phyloP scores from a whole-genome alignment of 2,329 filamentous ascomycete species.

The Geosmithia morbida region DNA sequence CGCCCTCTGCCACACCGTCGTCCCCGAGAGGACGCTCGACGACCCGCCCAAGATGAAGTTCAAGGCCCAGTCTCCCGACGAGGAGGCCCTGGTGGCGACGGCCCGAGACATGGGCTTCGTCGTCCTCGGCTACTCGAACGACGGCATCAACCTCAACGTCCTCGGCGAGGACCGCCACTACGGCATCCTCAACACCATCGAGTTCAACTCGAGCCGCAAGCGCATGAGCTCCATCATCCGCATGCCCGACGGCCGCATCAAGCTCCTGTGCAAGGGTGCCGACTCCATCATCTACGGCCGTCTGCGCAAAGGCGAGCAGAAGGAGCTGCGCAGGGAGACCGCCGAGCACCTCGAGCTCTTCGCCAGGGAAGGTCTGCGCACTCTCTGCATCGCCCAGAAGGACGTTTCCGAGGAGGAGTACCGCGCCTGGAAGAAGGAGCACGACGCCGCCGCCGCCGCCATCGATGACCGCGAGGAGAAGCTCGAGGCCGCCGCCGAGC shows the following conservation, averaged over 20 bases:
- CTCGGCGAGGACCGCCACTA: conserved; percentile 78
- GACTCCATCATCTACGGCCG: conserved; percentile 96
- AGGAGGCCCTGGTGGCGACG: conserved; percentile 85
- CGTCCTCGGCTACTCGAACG: conserved; percentile 61
- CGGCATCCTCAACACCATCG: conserved; percentile 81
- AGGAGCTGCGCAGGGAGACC: conserved; percentile 66
- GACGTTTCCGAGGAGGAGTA: conserved; percentile 76
- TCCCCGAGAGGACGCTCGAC: conserved; percentile 79
- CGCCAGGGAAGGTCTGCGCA: conserved; percentile 85
- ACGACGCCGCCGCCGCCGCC: conserved; percentile 75
- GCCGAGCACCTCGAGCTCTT: conserved; percentile 96
- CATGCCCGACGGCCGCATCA: conserved; percentile 82
- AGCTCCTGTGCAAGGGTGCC: conserved; percentile 93
- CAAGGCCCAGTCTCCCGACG: conserved; percentile 94
- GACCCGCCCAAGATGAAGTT: conserved; percentile 85
- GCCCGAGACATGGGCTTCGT: conserved; percentile 93
- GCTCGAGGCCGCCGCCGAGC: conserved; percentile 75
- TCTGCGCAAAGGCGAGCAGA: conserved; percentile 71
- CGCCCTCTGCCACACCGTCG: conserved; percentile 92
- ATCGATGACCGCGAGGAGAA: conserved; percentile 84
- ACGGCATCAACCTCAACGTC: conserved; percentile 75
- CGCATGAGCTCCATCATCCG: conserved; percentile 94
- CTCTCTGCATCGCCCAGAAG: conserved; percentile 81
- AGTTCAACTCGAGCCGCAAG: conserved; percentile 95
- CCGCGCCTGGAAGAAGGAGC: conserved; percentile 66